Percentiles rank a stretch among this genome's conserved stretches.
phyloP scores from a whole-genome alignment of 768 basidiomycete genomes.

The Hygrophorus pudorinus region DNA sequence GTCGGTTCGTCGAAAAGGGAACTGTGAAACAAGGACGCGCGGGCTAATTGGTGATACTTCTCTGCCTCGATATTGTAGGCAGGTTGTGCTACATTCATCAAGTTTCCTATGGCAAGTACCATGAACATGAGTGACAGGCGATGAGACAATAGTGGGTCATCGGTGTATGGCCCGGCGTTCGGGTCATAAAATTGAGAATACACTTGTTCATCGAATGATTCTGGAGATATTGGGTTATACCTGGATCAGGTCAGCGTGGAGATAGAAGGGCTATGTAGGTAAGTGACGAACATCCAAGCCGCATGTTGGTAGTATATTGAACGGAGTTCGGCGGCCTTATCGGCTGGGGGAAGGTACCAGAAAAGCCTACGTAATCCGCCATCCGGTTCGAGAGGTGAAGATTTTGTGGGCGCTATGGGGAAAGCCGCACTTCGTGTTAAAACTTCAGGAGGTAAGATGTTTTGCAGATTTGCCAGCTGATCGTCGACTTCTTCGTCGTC shows the following conservation, averaged over 20 bases:
- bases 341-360: constrained; percentile 59
- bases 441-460: constrained; percentile 51
- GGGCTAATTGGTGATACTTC: constrained; percentile 58
- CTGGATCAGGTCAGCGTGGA: constrained; percentile 20
- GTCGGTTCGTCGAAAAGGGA: constrained; percentile 63
- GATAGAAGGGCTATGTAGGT: neutral
- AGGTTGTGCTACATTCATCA: constrained; percentile 45
- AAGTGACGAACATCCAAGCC: constrained; percentile 54
- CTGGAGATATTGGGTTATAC: constrained; percentile 58
- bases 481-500: constrained; percentile 47
- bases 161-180: constrained; percentile 30
- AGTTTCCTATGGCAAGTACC: constrained; percentile 54
- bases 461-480: constrained; percentile 38
- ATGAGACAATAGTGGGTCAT: constrained; percentile 46
- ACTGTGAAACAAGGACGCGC: constrained; percentile 53
- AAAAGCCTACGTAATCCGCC: constrained; percentile 47
- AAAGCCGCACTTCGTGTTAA: constrained; percentile 56
- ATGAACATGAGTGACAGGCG: constrained; percentile 57
- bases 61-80: constrained; percentile 61
- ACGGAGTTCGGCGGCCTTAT: constrained; percentile 51
- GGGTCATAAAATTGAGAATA: constrained; percentile 48
- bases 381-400: constrained; percentile 27
- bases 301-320: constrained; percentile 54
- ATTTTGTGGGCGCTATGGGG: constrained; percentile 40
- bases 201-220: constrained; percentile 51